Conservation (phyloP, 2,329 filamentous ascomycete genomes). For the Aspergillus pseudotamarii region DNA sequence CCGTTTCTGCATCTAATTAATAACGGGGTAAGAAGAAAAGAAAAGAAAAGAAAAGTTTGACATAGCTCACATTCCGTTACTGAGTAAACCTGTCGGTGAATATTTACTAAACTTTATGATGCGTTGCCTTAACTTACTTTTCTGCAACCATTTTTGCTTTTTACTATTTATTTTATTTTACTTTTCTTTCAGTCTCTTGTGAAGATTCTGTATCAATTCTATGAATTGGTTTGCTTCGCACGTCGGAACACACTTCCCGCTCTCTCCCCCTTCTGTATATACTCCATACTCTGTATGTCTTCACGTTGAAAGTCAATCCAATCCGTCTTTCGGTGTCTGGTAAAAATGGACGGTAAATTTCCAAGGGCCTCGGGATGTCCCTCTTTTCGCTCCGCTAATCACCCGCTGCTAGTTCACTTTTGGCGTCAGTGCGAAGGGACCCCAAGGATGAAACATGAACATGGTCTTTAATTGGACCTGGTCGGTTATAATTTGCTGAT, state of each 20-base stretch:
- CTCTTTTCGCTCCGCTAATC: conserved; percentile 16
- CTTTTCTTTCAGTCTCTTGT: not conserved
- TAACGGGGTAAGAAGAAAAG: conserved; percentile 1
- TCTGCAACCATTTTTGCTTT: not conserved
- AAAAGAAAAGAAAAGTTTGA: conserved; percentile 8
- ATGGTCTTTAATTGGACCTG: conserved; percentile 16
- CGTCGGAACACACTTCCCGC: not conserved
- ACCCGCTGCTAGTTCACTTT: conserved; percentile 18
- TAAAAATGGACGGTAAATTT: conserved; percentile 6
- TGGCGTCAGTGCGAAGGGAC: conserved; percentile 14
- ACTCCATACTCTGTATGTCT: too few relatives aligned
- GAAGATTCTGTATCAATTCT: not conserved
- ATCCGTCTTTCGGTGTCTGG: not conserved
- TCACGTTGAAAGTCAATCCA: not conserved
- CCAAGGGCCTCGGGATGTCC: conserved; percentile 3
- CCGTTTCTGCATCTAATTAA: conserved; percentile 15
- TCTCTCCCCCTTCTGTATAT: not conserved
- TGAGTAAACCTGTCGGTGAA: conserved; percentile 15
- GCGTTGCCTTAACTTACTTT: not conserved
- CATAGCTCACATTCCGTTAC: conserved; percentile 16
- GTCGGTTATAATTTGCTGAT: not conserved
- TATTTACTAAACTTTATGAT: conserved; percentile 18
- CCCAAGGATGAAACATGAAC: conserved; percentile 5
- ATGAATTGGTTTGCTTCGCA: not conserved
- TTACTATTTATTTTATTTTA: not conserved